Base-by-base conservation (phyloP, 208 protist genomes). In the Leishmania tarentolae region DNA sequence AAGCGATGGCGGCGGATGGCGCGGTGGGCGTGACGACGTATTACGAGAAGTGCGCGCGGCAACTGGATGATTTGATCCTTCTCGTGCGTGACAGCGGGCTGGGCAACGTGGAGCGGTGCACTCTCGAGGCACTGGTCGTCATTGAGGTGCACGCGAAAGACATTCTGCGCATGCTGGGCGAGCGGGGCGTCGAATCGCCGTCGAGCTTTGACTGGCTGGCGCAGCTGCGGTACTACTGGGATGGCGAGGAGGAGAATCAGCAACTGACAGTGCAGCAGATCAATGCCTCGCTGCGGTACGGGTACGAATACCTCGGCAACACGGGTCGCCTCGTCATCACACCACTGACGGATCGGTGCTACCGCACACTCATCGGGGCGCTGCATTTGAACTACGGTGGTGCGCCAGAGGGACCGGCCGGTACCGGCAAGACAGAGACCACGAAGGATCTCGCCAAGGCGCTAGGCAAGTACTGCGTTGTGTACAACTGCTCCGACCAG, bases 401-500 rank as follows among this genome's bases (percentile, higher is more conserved):
- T 68, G 97, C 97, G 0, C 99, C 99, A 1, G 98, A 99, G 66
- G 99, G 99, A 7, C 99, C 99, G 42, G 99, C 98, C 28, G 99
- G 99, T 40, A 99, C 99, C 31, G 99, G 99, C 46, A 99, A 99
- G 90, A 99, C 99, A 24, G 99, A 99, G 88, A 99, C 98, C n/a
- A 99, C 98, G 31, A 99, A 99, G 88, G 99, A 99, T 90, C 89
- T 99, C 15, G 94, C 96, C 81, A 98, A 98, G 91, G 96, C 95
- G 21, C 85, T 99, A 11, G 98, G 95, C 35, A 99, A 99, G 87
- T 97, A 99, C 78, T 98, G 96, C 80, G 93, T 99, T 47, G 99
- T 99, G 61, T 99, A 99, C 91, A 99, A 99, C 88, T 99, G 99
- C 91, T 98, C 96, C 28, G 98, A 99, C 83, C 94, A 98, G 70